Base-by-base conservation (phyloP, 805 yeast species). In the Kluyveromyces siamensis region DNA sequence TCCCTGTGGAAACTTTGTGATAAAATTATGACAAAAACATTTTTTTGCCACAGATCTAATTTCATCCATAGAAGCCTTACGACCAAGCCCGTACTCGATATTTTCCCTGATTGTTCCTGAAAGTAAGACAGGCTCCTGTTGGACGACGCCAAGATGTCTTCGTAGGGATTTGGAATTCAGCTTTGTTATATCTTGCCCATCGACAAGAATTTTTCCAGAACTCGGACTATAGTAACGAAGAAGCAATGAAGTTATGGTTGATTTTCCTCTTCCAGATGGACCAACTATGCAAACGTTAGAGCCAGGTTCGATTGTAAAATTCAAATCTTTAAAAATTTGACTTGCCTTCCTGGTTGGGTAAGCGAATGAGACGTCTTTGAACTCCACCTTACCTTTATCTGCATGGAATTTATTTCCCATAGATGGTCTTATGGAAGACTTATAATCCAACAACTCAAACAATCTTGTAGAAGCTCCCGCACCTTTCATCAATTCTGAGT, bases 401-500 rank as follows among this genome's bases (percentile, higher is more conserved):
- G 66, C 61, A 18, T 61, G 50, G 35, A 76, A 69, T 46, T 70
- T 71, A 33, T 60, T 52, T 27, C 98, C 98, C 17, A 69, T 60
- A 1, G 84, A 75, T 2, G 90, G 78, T 11, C 75, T 71, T 40
- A 91, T 87, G 17, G 73, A 68, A 1, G 97, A 90, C 50, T 80
- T 70, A 66, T 85, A 75, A 53, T 87, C 95, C 41, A 84, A 79
- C 43, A 93, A 72, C 64, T 93, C 99, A 69, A 91, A 91, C 37
- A 91, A 72, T 54, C 99, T 75, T 47, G 91, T 82, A 0, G 98
- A 95, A 1, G 98, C 98, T 48, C 99, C 99, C 8, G 88, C 86
- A 47, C 97, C 98, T 70, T 93, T 93, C 99, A 93, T 93, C 50
- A 93, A 71, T 65, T 93, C 99, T 0, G 96, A 83, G 62, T 90